Conservation (phyloP, 2,329 filamentous ascomycete species). For the Xylariomycetidae sp. region DNA sequence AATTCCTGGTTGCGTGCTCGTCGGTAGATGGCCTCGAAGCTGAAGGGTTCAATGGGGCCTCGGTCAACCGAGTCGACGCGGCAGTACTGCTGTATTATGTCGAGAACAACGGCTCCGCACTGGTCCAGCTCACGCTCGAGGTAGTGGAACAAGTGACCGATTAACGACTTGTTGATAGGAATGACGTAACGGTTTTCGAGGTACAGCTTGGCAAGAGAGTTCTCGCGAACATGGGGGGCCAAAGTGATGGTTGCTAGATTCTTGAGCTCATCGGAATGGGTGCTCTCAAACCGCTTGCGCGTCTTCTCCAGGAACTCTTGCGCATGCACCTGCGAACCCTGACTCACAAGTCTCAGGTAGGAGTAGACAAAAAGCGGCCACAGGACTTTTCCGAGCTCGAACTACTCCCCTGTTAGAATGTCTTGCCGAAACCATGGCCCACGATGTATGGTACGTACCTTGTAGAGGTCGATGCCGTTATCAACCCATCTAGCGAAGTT, state of each 20-base stretch:
- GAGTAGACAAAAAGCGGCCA: conserved; percentile 96
- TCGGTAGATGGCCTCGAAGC: conserved; percentile 54
- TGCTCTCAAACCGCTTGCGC: conserved; percentile 62
- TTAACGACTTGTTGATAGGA: conserved; percentile 80
- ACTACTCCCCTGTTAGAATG: conserved; percentile 40
- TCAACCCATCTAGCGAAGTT: conserved; percentile 79
- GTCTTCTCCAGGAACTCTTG: conserved; percentile 67
- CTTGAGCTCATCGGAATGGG: conserved; percentile 76
- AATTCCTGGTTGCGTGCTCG: conserved; percentile 56
- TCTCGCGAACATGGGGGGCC: conserved; percentile 72
- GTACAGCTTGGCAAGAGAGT: conserved; percentile 74
- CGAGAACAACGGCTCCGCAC: conserved; percentile 71
- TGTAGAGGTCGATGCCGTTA: conserved; percentile 89
- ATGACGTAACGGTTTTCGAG: conserved; percentile 82
- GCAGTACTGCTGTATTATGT: conserved; percentile 60
- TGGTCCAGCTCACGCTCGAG: conserved; percentile 80
- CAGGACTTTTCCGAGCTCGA: conserved; percentile 78
- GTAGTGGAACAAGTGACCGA: conserved; percentile 77
- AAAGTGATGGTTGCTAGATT: conserved; percentile 67
- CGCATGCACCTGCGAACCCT: conserved; percentile 66
- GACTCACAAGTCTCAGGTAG: conserved; percentile 70
- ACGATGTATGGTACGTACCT: conserved; percentile 43
- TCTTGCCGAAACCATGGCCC: background rate
- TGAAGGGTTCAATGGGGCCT: conserved; percentile 59
- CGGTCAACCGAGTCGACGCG: conserved; percentile 52